Conservation (phyloP, 2,329 filamentous ascomycete genomes). For the Daldinia sp. region DNA sequence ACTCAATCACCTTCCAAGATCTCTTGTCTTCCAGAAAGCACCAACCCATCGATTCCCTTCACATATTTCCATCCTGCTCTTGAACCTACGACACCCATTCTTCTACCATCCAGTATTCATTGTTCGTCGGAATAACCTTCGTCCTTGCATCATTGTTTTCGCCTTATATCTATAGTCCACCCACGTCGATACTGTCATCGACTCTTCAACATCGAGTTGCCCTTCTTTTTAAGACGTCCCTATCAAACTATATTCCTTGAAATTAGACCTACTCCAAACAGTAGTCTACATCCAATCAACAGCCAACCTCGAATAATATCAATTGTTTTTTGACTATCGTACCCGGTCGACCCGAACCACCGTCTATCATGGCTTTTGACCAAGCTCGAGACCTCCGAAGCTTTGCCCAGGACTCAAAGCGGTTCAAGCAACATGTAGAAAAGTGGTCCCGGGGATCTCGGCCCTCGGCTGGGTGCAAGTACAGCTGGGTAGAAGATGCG, state of each 20-base stretch:
- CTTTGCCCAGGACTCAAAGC: conserved; percentile 58
- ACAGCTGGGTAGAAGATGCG: conserved; percentile 27
- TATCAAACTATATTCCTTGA: conserved; percentile 6
- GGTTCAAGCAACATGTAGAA: conserved; percentile 56
- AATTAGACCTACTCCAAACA: conserved; percentile 22
- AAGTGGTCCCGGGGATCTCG: conserved; percentile 59
- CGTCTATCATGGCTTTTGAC: conserved; percentile 48
- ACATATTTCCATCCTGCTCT: conserved; percentile 16
- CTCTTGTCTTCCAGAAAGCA: conserved; percentile 38
- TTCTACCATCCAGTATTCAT: conserved; percentile 17
- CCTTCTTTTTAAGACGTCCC: neutral
- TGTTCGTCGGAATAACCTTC: conserved; percentile 10
- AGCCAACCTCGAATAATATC: conserved; percentile 13
- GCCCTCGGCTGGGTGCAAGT: conserved; percentile 47
- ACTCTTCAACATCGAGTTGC: conserved; percentile 8
- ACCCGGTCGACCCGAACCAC: conserved; percentile 15
- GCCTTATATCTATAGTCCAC: conserved; percentile 27
- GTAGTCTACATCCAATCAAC: conserved; percentile 2
- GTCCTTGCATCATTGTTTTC: conserved; percentile 19
- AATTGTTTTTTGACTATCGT: conserved; percentile 6
- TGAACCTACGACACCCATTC: conserved; percentile 29
- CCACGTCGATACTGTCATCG: conserved; percentile 17
- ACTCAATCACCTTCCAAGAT: conserved; percentile 38
- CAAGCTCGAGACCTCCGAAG: conserved; percentile 59
- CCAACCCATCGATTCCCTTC: conserved; percentile 26